Evolutionary conservation across 2,329 filamentous ascomycete genomes (phyloP).

Genomic region (Verticillium dahliae): DNA sequence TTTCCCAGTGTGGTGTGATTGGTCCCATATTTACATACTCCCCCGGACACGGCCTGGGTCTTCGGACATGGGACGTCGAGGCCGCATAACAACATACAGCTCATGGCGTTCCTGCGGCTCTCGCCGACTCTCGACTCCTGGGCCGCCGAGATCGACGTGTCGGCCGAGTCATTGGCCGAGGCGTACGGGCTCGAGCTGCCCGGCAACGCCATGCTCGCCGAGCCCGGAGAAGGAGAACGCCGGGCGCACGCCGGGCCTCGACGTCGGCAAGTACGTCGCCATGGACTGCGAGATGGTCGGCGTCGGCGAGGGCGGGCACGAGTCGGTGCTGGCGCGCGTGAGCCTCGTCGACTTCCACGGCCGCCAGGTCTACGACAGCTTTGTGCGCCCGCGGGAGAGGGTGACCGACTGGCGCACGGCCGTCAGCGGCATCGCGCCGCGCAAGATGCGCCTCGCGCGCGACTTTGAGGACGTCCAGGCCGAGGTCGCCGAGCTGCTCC

Average conservation of each 20-base stretch:
- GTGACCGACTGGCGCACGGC: conserved; percentile 88
- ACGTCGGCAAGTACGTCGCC: conserved; percentile 83
- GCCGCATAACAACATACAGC: no score
- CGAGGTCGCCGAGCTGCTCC: conserved; percentile 62
- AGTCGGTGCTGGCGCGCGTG: conserved; percentile 76
- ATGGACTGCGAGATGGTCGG: conserved; percentile 99
- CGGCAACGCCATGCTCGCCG: conserved; percentile 40
- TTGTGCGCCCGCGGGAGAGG: conserved; percentile 67
- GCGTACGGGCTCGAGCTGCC: conserved; percentile 52
- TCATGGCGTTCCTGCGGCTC: no score
- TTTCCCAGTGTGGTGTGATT: no score
- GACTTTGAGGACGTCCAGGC: conserved; percentile 71
- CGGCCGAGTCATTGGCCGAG: conserved; percentile 52
- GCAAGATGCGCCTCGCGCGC: conserved; percentile 63
- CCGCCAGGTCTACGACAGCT: conserved; percentile 88
- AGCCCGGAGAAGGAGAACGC: conserved; percentile 53
- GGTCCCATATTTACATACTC: no score
- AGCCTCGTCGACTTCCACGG: conserved; percentile 93
- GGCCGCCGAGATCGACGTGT: conserved; percentile 55
- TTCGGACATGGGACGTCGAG: no score
- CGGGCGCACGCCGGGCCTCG: conserved; percentile 53
- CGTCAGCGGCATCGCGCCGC: conserved; percentile 74
- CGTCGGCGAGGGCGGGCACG: conserved; percentile 61
- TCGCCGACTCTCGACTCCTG: no score
- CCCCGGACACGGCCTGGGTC: no score